Percentiles rank a stretch among this genome's conserved stretches.
Conservation (phyloP, 805 yeast genomes). For the Saturnispora silvae region DNA sequence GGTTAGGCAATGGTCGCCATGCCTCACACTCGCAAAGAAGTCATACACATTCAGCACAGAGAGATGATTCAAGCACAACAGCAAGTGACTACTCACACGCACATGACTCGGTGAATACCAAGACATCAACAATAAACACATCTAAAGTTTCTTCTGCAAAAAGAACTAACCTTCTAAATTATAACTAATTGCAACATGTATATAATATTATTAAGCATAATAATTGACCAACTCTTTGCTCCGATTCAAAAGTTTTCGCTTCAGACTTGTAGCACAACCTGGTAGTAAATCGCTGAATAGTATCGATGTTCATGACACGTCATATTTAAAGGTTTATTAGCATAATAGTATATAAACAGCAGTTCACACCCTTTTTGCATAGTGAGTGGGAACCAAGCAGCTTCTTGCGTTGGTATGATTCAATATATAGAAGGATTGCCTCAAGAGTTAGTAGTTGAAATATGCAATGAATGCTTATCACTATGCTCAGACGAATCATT, state of each 20-base stretch:
- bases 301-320: too few species aligned
- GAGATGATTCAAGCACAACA: conserved; percentile 3
- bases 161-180: conserved; percentile 5
- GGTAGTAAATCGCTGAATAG: too few species aligned
- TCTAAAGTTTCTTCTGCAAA: background rate
- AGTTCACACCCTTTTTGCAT: too few species aligned
- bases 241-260: too few species aligned
- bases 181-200: conserved; percentile 2
- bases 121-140: background rate
- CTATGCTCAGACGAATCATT: conserved; percentile 6
- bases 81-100: conserved; percentile 5
- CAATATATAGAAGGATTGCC: conserved; percentile 3
- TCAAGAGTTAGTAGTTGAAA: background rate
- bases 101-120: background rate
- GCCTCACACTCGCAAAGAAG: conserved; percentile 1
- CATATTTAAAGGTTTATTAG: too few species aligned
- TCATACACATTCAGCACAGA: background rate
- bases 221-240: too few species aligned
- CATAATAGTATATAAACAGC: too few species aligned
- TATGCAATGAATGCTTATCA: conserved; percentile 3
- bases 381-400: too few species aligned
- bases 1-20: too few species aligned
- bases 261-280: too few species aligned
- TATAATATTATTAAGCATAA: too few species aligned
- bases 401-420: too few species aligned